Percentiles rank a stretch among this genome's conserved stretches.
These are phyloP conservation scores for Taphrina flavorubra DNA, from an alignment of 1,139 yeast species.

Conservation along the genomic window DNA sequence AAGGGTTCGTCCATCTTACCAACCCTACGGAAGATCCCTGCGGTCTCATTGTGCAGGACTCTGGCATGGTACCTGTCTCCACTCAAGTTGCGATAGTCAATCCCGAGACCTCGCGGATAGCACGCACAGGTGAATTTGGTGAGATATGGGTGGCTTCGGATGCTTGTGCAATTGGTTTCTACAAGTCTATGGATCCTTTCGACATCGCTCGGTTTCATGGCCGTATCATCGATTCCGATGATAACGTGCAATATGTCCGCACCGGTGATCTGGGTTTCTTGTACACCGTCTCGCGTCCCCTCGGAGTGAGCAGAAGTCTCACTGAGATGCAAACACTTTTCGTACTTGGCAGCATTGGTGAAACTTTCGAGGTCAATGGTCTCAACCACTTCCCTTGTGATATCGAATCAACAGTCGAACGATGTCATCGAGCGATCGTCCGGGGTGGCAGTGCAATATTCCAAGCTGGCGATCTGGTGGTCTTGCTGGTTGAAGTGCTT, in stretches of 20 bases:
- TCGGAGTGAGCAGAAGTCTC: slow-evolving; percentile 55
- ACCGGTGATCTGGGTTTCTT: slow-evolving; percentile 95
- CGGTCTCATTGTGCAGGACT: slow-evolving; percentile 82
- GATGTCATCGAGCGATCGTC: slow-evolving; percentile 64
- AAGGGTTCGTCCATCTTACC: slow-evolving; percentile 81
- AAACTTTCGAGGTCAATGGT: slow-evolving; percentile 90
- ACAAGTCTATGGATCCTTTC: slow-evolving; percentile 58
- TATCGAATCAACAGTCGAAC: slow-evolving; percentile 75
- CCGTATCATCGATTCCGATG: slow-evolving; percentile 66
- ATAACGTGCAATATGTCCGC: slow-evolving; percentile 69
- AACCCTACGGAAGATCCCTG: slow-evolving; percentile 60
- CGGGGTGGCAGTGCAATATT: slow-evolving; percentile 69
- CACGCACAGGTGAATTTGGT: slow-evolving; percentile 93
- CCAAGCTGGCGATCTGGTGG: slow-evolving; percentile 80
- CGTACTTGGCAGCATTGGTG: slow-evolving; percentile 82
- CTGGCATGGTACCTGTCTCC: slow-evolving; percentile 95
- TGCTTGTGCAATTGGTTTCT: slow-evolving; percentile 71
- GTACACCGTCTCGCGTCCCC: slow-evolving; percentile 65
- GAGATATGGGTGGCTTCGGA: slow-evolving; percentile 97
- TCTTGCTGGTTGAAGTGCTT: slow-evolving; percentile 74
- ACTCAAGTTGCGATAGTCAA: slow-evolving; percentile 93
- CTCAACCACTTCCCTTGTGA: slow-evolving; percentile 88
- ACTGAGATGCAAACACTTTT: slow-evolving; percentile 78
- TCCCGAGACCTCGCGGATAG: slow-evolving; percentile 80
- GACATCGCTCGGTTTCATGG: slow-evolving; percentile 62